phyloP scores from a whole-genome alignment of 1,284 basidiomycete species.

The Cystobasidiaceae sp. region DNA sequence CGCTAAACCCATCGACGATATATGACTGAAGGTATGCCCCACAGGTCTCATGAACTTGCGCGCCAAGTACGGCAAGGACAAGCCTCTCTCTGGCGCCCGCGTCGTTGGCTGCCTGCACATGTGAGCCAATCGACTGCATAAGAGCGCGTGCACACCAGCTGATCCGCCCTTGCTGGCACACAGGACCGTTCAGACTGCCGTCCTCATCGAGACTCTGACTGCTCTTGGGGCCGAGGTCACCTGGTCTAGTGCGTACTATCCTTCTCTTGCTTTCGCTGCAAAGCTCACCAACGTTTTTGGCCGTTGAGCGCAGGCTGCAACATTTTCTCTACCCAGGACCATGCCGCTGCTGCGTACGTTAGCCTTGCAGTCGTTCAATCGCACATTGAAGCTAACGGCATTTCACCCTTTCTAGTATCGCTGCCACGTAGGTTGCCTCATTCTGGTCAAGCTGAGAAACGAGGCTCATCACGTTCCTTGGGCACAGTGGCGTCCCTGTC shows the following conservation, averaged over 20 bases:
- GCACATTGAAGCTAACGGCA: not conserved
- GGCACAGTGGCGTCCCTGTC: slow-evolving; percentile 72
- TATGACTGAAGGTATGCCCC: not conserved
- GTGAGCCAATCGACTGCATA: slow-evolving; percentile 44
- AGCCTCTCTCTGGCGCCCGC: slow-evolving; percentile 91
- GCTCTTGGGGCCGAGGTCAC: slow-evolving; percentile 94
- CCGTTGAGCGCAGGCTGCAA: slow-evolving; percentile 51
- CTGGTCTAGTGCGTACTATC: slow-evolving; percentile 76
- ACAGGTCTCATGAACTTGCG: slow-evolving; percentile 86
- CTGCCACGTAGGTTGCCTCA: slow-evolving; percentile 23
- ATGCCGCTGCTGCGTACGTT: slow-evolving; percentile 91
- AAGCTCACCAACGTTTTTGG: slow-evolving; percentile 12
- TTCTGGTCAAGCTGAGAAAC: not conserved
- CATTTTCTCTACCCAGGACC: slow-evolving; percentile 98
- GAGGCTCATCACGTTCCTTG: not conserved
- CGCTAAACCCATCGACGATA: not conserved
- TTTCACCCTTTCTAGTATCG: slow-evolving; percentile 3
- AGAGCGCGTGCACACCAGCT: not conserved
- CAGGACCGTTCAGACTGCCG: slow-evolving; percentile 87
- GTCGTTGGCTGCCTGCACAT: slow-evolving; percentile 98
- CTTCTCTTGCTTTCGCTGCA: slow-evolving; percentile 34
- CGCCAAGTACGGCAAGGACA: slow-evolving; percentile 63
- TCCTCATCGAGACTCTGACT: slow-evolving; percentile 92
- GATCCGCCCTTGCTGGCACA: slow-evolving; percentile 10
- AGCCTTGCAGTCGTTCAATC: not conserved